These are phyloP conservation scores for Fragaria ananassa DNA, from an alignment of 306 rosid species.

Conservation along the genomic window DNA sequence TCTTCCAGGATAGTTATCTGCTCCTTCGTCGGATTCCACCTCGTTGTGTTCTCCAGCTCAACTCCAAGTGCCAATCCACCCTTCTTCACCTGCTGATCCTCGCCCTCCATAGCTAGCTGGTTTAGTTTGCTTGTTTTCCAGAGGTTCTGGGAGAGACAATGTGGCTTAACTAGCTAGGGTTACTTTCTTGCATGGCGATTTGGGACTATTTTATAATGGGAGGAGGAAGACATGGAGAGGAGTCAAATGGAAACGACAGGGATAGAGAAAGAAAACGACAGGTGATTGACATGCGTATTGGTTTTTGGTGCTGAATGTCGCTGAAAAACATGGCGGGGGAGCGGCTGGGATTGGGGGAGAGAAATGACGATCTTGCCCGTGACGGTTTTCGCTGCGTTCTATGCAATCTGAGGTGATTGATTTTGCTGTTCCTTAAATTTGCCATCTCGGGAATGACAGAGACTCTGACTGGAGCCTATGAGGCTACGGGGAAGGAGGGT, in stretches of 20 bases:
- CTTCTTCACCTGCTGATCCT: not conserved
- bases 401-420: slow-evolving; percentile 26
- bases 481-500: slow-evolving; percentile 43
- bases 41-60: slow-evolving; percentile 26
- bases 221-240: slow-evolving; percentile 25
- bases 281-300: slow-evolving; percentile 83
- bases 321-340: slow-evolving; percentile 93
- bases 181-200: slow-evolving; percentile 32
- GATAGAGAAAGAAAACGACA: slow-evolving; percentile 33
- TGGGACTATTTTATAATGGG: slow-evolving; percentile 39
- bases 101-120: slow-evolving; percentile 25
- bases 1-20: slow-evolving; percentile 70
- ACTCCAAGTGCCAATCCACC: not conserved
- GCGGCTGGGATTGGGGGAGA: slow-evolving; percentile 39
- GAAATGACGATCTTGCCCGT: slow-evolving; percentile 34
- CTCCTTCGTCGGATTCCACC: slow-evolving; percentile 96
- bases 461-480: slow-evolving; percentile 16
- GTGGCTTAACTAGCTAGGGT: not conserved
- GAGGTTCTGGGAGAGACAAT: not conserved
- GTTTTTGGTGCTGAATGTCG: slow-evolving; percentile 80
- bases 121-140: not conserved
- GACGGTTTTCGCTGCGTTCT: slow-evolving; percentile 17
- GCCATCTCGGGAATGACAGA: slow-evolving; percentile 70
- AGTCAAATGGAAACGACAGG: slow-evolving; percentile 32
- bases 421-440: slow-evolving; percentile 34